Base-by-base conservation (phyloP, 2,329 filamentous ascomycete species). In the Orbilia oligospora region DNA sequence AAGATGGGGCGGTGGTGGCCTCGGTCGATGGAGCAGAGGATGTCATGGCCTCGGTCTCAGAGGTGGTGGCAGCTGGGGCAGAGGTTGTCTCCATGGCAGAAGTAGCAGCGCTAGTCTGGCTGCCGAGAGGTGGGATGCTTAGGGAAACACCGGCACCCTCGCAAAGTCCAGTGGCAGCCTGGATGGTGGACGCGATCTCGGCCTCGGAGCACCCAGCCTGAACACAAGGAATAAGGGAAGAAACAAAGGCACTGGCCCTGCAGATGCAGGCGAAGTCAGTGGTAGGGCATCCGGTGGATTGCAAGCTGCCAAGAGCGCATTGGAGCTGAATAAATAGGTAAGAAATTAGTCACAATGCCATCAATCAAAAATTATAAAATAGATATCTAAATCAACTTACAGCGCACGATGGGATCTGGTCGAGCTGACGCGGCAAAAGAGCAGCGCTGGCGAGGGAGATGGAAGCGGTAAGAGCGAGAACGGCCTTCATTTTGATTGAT, bases 401-500 rank as follows among this genome's bases (percentile, higher is more conserved):
- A 80, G 89, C 89, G 81, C 87, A 91, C 9, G 80, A 76, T 16
- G 88, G 90, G 61, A 88, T 86, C 46, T 81, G 82, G 33, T 82
- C 81, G 71, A 87, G 82, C 46, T 81, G 55, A 33, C 61, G 71
- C 22, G 82, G 67, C 41, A 76, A 10, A 36, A 76, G 48, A 30
- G 18, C 36, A 41, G 68, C 81, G 82, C 89, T 88, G 46, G 87
- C 87, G 79, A 85, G 84, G 80, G 88, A 86, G 76, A 90, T 84
- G 84, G 87, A 86, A 81, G 88, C 86, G 58, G 89, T 84, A 81
- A 88, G 86, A 81, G 89, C 84, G 79, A 86, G 83, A 80, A 88
- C 83, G 81, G 85, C 77, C 85, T 87, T 88, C 88, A 89, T 89
- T 46, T 56, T 85, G 80, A 36, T 79, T 44, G 41, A 61, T 73